These are phyloP conservation scores for Dispira simplex DNA, from an alignment of 192 early-diverging fungal species.

Conservation along the genomic window DNA sequence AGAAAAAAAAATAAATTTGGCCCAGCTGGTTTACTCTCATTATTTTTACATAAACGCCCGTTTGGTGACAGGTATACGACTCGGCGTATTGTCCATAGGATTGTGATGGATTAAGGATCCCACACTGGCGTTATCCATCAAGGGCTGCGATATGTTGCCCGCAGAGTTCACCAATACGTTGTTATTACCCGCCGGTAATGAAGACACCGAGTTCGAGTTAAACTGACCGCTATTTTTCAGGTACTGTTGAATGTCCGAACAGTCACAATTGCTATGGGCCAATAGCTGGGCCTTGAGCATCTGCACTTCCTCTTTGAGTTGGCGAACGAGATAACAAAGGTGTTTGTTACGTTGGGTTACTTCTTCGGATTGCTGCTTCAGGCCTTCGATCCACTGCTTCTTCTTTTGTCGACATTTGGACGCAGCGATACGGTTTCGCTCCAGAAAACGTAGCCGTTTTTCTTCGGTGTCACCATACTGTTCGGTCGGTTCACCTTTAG, in stretches of 20 bases:
- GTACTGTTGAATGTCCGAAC: slow-evolving; percentile 34
- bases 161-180: too few relatives aligned
- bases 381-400: slow-evolving; percentile 74
- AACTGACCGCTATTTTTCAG: slow-evolving; percentile 10
- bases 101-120: too few relatives aligned
- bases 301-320: slow-evolving; percentile 30
- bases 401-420: slow-evolving; percentile 86
- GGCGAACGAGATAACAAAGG: slow-evolving; percentile 21
- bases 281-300: slow-evolving; percentile 33
- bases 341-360: slow-evolving; percentile 20
- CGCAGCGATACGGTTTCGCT: slow-evolving; percentile 76
- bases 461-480: slow-evolving; percentile 19
- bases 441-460: slow-evolving; percentile 65
- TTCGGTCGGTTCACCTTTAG: slow-evolving; percentile 16
- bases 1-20: too few relatives aligned
- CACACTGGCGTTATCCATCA: too few relatives aligned
- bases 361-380: slow-evolving; percentile 47
- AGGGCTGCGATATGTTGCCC: too few relatives aligned
- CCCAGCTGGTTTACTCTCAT: too few relatives aligned
- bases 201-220: too few relatives aligned
- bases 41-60: too few relatives aligned
- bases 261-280: slow-evolving; percentile 30
- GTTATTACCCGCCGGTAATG: too few relatives aligned
- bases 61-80: too few relatives aligned
- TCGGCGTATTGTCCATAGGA: too few relatives aligned